A percentile compares a stretch with the other conserved stretches of the same genome.
These are phyloP conservation scores for Xerocomellus dryophilus DNA, from an alignment of 768 basidiomycete genomes.

Conservation along the genomic window DNA sequence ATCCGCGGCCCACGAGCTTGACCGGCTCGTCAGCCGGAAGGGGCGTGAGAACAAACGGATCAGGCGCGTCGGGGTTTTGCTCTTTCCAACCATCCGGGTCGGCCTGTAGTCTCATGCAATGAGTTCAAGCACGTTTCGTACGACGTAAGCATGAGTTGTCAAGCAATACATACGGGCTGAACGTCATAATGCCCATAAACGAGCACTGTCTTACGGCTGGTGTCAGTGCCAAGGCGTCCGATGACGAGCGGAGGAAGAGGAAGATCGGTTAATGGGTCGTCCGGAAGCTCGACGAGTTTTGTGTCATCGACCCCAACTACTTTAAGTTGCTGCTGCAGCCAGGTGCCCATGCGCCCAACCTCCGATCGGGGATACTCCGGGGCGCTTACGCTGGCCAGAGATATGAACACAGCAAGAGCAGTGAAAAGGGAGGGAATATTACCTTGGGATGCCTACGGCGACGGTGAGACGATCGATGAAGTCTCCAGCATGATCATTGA, in stretches of 20 bases:
- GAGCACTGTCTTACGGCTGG: constrained; percentile 56
- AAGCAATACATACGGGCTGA: constrained; percentile 55
- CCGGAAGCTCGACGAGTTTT: neutral
- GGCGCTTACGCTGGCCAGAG: neutral
- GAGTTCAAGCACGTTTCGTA: neutral
- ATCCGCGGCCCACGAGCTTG: neutral
- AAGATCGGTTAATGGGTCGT: neutral
- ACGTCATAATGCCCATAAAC: constrained; percentile 92
- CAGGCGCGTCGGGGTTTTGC: neutral
- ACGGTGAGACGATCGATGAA: neutral
- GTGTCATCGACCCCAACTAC: neutral
- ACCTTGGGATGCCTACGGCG: neutral
- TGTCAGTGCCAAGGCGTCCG: neutral
- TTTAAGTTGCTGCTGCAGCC: neutral
- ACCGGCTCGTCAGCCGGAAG: constrained; percentile 43
- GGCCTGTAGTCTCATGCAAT: neutral
- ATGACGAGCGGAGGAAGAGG: constrained; percentile 1
- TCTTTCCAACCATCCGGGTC: neutral
- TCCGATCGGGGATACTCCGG: neutral
- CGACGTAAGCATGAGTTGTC: too few species aligned
- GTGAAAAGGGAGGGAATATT: neutral
- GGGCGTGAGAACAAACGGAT: neutral
- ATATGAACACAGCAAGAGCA: neutral
- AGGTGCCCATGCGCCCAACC: neutral
- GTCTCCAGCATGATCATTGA: neutral